phyloP scores from a whole-genome alignment of 2,329 filamentous ascomycete genomes.

The Sarocladiaceae sp. region DNA sequence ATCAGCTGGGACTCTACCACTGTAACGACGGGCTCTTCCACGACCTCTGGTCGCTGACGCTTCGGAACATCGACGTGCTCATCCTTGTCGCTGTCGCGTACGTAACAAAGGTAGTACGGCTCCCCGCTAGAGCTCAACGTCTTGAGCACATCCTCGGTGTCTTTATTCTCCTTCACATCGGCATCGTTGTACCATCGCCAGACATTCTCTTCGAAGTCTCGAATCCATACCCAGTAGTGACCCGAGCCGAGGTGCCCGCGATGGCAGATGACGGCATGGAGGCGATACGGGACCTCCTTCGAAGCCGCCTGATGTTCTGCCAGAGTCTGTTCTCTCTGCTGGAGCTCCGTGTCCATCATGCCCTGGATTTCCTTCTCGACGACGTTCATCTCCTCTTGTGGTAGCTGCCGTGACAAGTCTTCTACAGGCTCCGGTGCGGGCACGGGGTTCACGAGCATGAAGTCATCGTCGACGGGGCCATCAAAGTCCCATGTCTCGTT shows the following conservation, averaged over 20 bases:
- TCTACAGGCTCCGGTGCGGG: not conserved
- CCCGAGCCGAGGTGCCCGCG: constrained; percentile 69
- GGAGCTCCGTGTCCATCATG: constrained; percentile 39
- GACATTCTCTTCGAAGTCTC: constrained; percentile 73
- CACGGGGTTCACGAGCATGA: constrained; percentile 22
- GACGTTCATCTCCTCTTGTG: constrained; percentile 1
- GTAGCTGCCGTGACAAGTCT: not conserved
- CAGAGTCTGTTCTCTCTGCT: constrained; percentile 22
- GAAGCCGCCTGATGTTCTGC: constrained; percentile 41
- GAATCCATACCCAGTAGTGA: constrained; percentile 97
- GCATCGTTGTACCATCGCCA: constrained; percentile 97
- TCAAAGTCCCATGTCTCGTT: constrained; percentile 34
- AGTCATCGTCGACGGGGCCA: constrained; percentile 32
- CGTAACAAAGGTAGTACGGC: constrained; percentile 80
- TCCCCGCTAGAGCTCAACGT: constrained; percentile 66
- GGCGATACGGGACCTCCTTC: constrained; percentile 66
- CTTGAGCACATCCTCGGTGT: constrained; percentile 61
- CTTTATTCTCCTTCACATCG: constrained; percentile 62
- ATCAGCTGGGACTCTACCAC: constrained; percentile 14
- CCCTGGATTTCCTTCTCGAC: constrained; percentile 32
- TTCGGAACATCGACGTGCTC: constrained; percentile 44
- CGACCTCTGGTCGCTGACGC: constrained; percentile 22
- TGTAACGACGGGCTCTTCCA: constrained; percentile 12
- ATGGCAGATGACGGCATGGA: constrained; percentile 94
- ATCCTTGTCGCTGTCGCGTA: constrained; percentile 62